Percentiles rank a stretch among this genome's conserved stretches.
Conservation (phyloP, 768 basidiomycete species). For the Paxillus involutus region DNA sequence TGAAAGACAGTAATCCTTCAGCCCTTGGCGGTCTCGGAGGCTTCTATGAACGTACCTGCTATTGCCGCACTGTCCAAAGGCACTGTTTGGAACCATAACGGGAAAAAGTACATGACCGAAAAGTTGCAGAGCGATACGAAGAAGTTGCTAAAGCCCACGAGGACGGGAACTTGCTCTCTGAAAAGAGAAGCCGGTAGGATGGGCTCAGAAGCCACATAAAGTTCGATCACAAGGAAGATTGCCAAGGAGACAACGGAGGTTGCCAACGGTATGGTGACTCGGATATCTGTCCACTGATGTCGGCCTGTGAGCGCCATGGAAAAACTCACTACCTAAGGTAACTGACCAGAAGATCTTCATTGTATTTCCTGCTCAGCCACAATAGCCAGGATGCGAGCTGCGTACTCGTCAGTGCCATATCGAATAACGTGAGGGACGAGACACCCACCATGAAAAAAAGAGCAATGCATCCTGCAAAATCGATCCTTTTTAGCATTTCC, state of each 20-base stretch:
- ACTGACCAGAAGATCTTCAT: constrained; percentile 12
- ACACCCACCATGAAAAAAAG: constrained; percentile 6
- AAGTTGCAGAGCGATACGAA: constrained; percentile 13
- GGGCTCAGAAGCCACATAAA: constrained; percentile 6
- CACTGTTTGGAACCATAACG: constrained; percentile 16
- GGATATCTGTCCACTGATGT: constrained; percentile 7
- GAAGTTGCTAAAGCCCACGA: constrained; percentile 7
- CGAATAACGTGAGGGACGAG: background rate
- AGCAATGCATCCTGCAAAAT: constrained; percentile 11
- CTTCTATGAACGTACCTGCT: constrained; percentile 2
- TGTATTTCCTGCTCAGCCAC: constrained; percentile 16
- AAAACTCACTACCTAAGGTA: too few species aligned
- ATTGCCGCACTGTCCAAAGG: constrained; percentile 7
- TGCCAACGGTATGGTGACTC: constrained; percentile 7
- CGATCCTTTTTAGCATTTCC: constrained; percentile 9
- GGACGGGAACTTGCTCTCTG: constrained; percentile 3
- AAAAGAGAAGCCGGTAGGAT: constrained; percentile 11
- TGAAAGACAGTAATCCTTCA: background rate
- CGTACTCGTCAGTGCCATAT: background rate
- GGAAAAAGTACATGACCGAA: constrained; percentile 13
- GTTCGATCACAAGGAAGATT: constrained; percentile 8
- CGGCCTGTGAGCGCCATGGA: background rate
- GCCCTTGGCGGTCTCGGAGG: background rate
- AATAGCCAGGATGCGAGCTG: constrained; percentile 12
- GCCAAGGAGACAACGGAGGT: constrained; percentile 7